Percentiles rank a stretch among this genome's conserved stretches.
Conservation (phyloP, 2,329 filamentous ascomycete species). For the Sclerotinia trifoliorum region DNA sequence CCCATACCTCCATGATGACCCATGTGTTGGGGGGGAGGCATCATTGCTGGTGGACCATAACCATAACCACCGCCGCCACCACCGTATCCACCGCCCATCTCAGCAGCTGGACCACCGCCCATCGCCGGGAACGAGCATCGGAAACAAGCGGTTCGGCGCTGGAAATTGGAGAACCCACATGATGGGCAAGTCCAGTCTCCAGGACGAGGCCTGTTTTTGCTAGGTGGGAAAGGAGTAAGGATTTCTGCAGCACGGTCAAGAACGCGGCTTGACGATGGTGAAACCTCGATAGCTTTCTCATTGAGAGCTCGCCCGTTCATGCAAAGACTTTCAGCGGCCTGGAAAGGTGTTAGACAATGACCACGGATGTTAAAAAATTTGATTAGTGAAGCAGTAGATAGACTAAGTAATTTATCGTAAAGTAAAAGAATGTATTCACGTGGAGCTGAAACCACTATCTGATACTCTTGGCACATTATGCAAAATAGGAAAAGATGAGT, state of each 20-base stretch:
- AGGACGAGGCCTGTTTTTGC: constrained; percentile 95
- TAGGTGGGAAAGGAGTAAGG: constrained; percentile 93
- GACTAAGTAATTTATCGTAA: constrained; percentile 35
- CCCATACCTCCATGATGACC: constrained; percentile 55
- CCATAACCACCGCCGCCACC: constrained; percentile 53
- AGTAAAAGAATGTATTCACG: constrained; percentile 38
- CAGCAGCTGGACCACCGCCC: constrained; percentile 67
- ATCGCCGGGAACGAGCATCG: constrained; percentile 98
- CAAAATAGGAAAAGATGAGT: constrained; percentile 36
- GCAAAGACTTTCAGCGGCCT: constrained; percentile 96
- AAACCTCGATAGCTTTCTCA: constrained; percentile 98
- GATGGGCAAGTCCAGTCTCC: constrained; percentile 99
- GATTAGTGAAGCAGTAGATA: constrained; percentile 29
- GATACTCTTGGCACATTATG: constrained; percentile 32
- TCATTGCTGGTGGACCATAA: constrained; percentile 74
- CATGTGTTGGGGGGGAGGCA: constrained; percentile 75
- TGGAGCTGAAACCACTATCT: constrained; percentile 34
- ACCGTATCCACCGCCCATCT: constrained; percentile 66
- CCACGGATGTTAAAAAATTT: constrained; percentile 38
- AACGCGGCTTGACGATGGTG: constrained; percentile 93
- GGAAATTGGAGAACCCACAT: constrained; percentile 99
- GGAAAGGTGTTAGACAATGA: constrained; percentile 39
- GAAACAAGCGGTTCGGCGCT: constrained; percentile 97
- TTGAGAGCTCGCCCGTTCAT: constrained; percentile 99
- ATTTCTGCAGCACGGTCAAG: constrained; percentile 95